Evolutionary conservation across 2,329 filamentous ascomycete genomes (phyloP), one percentile per base, ranked within the genome.

Genomic region (Paraconiothyrium brasiliense): DNA sequence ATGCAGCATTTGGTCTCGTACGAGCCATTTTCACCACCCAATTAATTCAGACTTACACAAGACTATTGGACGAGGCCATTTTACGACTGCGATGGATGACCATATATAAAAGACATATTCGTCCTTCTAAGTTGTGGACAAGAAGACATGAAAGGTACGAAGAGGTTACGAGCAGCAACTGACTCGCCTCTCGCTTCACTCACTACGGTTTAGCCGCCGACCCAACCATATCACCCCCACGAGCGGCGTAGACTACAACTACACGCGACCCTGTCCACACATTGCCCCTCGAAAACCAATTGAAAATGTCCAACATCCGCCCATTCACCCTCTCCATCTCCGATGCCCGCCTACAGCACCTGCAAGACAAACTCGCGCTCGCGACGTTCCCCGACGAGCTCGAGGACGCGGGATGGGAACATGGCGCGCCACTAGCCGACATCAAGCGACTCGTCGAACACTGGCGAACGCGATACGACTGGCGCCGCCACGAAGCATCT

Each of bases 381-480:
- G 76, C 86, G 3, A 80, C 80, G 7, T 87, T 87, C 51, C 87
- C 87, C 0, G 83, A 87, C 68, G 87, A 89, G 71, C 78, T 81
- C 5, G 73, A 76, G n/a, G 66, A 71, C 16, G 47, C 56, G 30
- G 67, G 74, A 14, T 87, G 87, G 86, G 80, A 85, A n/a, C 85
- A 88, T 67, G 89, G 89, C 20, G 81, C 85, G 13, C 88, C 88
- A 0, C 76, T 90, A 0, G 75, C 78, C 2, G 87, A 90, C 59
- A 76, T 91, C 62, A 41, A 41, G 39, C 39, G 39, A 2, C 80
- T 92, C 24, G 79, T 83, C 1, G 75, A 80, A 4, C 80, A 86
- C 67, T 92, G 89, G 89, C 79, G 82, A 39, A 77, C 84, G 3
- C 68, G 69, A 0, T 88, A 84, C 70, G 84, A 90, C 73, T 92